These are phyloP conservation scores for Solanum rostratum DNA, from an alignment of 257 asterid species.

Conservation along the genomic window DNA sequence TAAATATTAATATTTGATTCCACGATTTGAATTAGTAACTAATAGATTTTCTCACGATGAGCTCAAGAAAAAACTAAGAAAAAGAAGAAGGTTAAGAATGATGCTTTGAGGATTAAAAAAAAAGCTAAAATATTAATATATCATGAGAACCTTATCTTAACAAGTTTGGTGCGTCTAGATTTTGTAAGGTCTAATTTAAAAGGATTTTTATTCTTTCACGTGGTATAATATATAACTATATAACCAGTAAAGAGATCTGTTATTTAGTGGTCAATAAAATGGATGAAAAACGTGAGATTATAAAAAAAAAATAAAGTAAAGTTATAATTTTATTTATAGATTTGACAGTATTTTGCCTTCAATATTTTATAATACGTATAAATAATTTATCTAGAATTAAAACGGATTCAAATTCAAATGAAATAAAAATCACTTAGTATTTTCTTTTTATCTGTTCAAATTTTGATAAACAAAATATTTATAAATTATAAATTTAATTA, in stretches of 20 bases:
- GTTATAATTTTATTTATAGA: background rate
- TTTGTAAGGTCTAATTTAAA: background rate
- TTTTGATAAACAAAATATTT: background rate
- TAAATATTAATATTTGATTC: background rate
- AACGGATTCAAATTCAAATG: background rate
- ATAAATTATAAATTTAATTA: background rate
- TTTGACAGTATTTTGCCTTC: too few relatives aligned
- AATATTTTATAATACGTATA: too few relatives aligned
- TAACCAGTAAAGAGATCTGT: background rate
- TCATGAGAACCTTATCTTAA: background rate
- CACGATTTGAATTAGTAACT: accelerated
- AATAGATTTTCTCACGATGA: background rate
- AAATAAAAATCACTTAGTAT: background rate
- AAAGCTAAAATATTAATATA: background rate
- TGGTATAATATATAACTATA: background rate
- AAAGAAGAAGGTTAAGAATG: background rate
- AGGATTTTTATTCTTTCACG: background rate
- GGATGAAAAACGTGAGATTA: background rate
- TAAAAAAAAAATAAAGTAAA: background rate
- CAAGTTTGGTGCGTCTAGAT: background rate
- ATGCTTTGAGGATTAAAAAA: background rate
- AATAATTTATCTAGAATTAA: too few relatives aligned
- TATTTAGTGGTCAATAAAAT: background rate
- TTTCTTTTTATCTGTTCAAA: background rate
- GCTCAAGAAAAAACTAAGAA: too few relatives aligned